Base-by-base conservation (phyloP, 805 yeast species). In the Torulaspora delbrueckii region DNA sequence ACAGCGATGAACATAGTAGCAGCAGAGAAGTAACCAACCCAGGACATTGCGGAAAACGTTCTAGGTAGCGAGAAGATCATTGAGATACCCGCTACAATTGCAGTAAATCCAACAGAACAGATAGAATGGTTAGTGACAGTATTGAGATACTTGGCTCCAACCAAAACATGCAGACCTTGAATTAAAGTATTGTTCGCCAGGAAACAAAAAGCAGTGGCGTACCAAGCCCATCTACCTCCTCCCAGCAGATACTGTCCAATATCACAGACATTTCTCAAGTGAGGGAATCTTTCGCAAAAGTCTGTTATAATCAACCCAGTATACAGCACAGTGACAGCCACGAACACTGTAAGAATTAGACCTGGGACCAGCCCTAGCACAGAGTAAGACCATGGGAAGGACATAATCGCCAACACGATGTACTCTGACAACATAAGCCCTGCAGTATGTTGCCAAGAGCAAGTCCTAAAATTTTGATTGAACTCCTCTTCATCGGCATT, bases 351-450 rank as follows among this genome's bases (percentile, higher is more conserved):
- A 40, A 78, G 55, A 24, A 79, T 74, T 23, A 79, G 63, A 1
- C 84, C 84, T 1, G 82, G 81, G 1, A 78, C 74, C 7, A 79
- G 60, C 0, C 84, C 84, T 14, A 79, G 62, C 3, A 78, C 78
- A 2, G 82, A 76, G 53, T 76, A 79, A 8, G 81, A 75, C 82
- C 82, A 77, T 0, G 84, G 84, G 58, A 79, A 79, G n/a, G 81
- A 75, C 79, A 79, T 71, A 47, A 78, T 77, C 10, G 84, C 84
- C 49, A 79, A 66, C 53, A 82, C 79, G 26, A 78, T 77, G 58
- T 79, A 79, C 58, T 79, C 84, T 1, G 80, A 74, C 50, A 79
- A 76, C 42, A 79, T 63, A 33, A 79, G 67, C n/a, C 80, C 81
- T 1, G 83, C 79, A 0, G 83, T 77, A 50, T 71, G 75, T 52